Evolutionary conservation across 2,329 filamentous ascomycete genomes (phyloP).

Genomic region (Curvularia eragrostidis): DNA sequence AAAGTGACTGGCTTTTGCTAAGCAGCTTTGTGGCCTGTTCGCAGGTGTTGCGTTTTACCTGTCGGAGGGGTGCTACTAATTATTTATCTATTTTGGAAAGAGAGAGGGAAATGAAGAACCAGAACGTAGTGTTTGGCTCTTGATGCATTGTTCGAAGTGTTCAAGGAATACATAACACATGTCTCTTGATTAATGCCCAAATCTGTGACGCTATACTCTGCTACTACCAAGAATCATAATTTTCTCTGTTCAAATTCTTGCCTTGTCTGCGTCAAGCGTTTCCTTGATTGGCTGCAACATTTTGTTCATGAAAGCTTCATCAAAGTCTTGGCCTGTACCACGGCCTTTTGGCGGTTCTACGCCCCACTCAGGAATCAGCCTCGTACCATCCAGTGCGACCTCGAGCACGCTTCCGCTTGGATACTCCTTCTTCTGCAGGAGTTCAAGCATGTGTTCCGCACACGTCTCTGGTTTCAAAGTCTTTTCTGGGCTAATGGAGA

Average conservation of each 20-base stretch:
- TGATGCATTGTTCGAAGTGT: not conserved
- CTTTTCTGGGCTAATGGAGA: slow-evolving; percentile 18
- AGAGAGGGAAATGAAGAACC: not conserved
- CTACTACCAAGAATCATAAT: not conserved
- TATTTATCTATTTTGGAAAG: too few relatives aligned
- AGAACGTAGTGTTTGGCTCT: not conserved
- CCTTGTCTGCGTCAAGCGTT: slow-evolving; percentile 26
- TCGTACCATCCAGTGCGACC: slow-evolving; percentile 26
- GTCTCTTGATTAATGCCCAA: not conserved
- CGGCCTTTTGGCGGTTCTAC: slow-evolving; percentile 27
- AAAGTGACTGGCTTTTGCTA: too few relatives aligned
- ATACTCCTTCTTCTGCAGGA: slow-evolving; percentile 41
- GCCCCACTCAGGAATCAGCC: slow-evolving; percentile 40
- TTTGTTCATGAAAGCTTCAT: slow-evolving; percentile 21
- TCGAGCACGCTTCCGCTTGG: slow-evolving; percentile 36
- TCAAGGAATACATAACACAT: not conserved
- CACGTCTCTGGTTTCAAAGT: slow-evolving; percentile 32
- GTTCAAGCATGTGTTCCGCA: slow-evolving; percentile 28
- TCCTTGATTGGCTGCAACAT: slow-evolving; percentile 33
- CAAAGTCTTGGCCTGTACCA: slow-evolving; percentile 31
- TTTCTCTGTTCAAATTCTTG: slow-evolving; percentile 16
- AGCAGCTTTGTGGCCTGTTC: too few relatives aligned
- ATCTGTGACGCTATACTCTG: not conserved
- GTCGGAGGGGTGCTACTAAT: too few relatives aligned
- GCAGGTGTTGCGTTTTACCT: too few relatives aligned